These are phyloP conservation scores for Penicillium samsonianum DNA, from an alignment of 495 filamentous ascomycete species.

Conservation along the genomic window DNA sequence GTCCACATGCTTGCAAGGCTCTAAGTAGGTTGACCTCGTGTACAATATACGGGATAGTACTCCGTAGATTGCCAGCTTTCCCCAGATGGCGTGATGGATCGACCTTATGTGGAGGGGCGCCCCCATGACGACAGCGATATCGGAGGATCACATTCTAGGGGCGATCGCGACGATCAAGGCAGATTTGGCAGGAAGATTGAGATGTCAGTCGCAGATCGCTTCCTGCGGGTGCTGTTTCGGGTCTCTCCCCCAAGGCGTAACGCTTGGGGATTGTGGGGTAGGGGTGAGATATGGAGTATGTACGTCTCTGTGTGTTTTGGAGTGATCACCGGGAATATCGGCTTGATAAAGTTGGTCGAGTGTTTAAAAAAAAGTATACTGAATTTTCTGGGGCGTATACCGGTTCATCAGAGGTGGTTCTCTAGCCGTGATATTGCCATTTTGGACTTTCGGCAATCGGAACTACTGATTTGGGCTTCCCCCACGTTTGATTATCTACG, in stretches of 20 bases:
- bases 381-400: neutral
- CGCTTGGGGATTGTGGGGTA: slow-evolving; percentile 11
- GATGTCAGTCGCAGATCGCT: slow-evolving; percentile 12
- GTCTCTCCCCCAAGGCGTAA: neutral
- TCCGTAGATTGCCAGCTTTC: neutral
- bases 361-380: neutral
- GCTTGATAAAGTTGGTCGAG: slow-evolving; percentile 1
- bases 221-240: neutral
- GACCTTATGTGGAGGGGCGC: neutral
- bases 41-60: neutral
- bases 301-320: neutral
- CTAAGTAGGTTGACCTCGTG: neutral
- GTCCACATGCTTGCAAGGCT: neutral
- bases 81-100: slow-evolving; percentile 11
- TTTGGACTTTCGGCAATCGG: neutral
- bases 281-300: neutral
- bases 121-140: slow-evolving; percentile 10
- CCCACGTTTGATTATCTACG: neutral
- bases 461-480: neutral
- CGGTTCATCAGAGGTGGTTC: neutral
- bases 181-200: slow-evolving; percentile 8
- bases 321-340: slow-evolving; percentile 7
- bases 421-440: neutral
- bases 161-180: slow-evolving; percentile 15
- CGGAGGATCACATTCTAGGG: neutral